These are phyloP conservation scores for Trichophyton benhamiae DNA, from an alignment of 2,329 filamentous ascomycete species.

Conservation along the genomic window DNA sequence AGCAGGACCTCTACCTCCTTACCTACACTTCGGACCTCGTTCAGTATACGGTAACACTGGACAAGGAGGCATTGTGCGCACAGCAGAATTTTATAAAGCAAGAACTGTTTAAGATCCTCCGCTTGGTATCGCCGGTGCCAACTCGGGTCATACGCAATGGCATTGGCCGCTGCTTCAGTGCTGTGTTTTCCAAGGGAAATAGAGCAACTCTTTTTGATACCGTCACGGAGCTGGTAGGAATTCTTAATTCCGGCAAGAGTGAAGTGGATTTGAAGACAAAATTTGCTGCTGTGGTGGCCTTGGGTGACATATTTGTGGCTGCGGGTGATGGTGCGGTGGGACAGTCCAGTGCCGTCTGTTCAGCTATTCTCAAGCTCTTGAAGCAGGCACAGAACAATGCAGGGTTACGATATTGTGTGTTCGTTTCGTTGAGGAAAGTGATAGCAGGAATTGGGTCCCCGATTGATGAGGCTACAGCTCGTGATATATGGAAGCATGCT, in stretches of 20 bases:
- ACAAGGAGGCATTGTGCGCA: conserved; percentile 66
- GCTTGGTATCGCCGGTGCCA: conserved; percentile 64
- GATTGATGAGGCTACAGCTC: conserved; percentile 71
- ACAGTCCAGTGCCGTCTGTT: conserved; percentile 62
- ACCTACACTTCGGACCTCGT: conserved; percentile 75
- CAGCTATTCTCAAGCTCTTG: conserved; percentile 61
- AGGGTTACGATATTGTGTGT: conserved; percentile 66
- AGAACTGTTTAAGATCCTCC: conserved; percentile 87
- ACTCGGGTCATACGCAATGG: conserved; percentile 85
- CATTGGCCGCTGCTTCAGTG: conserved; percentile 68
- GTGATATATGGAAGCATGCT: conserved; percentile 87
- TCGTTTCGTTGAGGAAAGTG: conserved; percentile 64
- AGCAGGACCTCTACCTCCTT: conserved; percentile 88
- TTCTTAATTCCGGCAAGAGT: conserved; percentile 61
- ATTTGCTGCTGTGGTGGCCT: conserved; percentile 74
- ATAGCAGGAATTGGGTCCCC: conserved; percentile 61
- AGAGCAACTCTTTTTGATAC: conserved; percentile 88
- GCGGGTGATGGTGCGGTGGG: conserved; percentile 88
- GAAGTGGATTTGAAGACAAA: conserved; percentile 69
- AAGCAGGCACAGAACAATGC: conserved; percentile 70
- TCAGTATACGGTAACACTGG: conserved; percentile 61
- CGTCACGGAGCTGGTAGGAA: conserved; percentile 69
- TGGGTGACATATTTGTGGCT: conserved; percentile 81
- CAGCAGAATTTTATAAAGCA: conserved; percentile 89
- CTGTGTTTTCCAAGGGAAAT: conserved; percentile 74